phyloP scores from a whole-genome alignment of 805 yeast genomes.

The Pichia exigua region DNA sequence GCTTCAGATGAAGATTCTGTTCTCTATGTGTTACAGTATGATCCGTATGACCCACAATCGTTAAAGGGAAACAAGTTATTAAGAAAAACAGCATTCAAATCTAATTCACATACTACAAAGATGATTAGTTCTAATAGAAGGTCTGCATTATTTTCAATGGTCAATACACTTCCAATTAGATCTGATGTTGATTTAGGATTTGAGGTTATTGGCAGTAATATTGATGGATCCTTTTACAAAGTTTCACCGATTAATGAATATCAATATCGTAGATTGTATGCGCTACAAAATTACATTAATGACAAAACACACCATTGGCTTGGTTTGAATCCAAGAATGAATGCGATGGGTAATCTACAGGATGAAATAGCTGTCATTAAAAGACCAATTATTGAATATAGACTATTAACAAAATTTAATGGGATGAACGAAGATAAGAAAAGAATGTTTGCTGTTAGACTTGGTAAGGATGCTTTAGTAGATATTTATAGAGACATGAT shows the following conservation, averaged over 20 bases:
- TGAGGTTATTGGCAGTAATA: slow-evolving; percentile 63
- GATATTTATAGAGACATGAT: slow-evolving; percentile 63
- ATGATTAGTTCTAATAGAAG: slow-evolving; percentile 39
- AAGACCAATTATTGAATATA: slow-evolving; percentile 61
- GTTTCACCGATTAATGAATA: slow-evolving; percentile 71
- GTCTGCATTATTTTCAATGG: slow-evolving; percentile 24
- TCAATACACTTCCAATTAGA: slow-evolving; percentile 22
- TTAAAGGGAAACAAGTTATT: slow-evolving; percentile 70
- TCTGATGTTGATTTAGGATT: slow-evolving; percentile 30
- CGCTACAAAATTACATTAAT: slow-evolving; percentile 77
- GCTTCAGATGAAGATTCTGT: slow-evolving; percentile 61
- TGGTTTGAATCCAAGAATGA: slow-evolving; percentile 76
- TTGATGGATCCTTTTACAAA: slow-evolving; percentile 72
- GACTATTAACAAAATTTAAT: slow-evolving; percentile 45
- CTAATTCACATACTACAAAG: slow-evolving; percentile 53
- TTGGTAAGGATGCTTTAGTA: slow-evolving; percentile 47
- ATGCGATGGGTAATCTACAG: slow-evolving; percentile 39
- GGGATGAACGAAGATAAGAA: slow-evolving; percentile 52
- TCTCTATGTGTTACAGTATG: slow-evolving; percentile 72
- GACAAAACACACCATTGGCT: slow-evolving; percentile 68
- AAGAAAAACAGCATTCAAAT: slow-evolving; percentile 60
- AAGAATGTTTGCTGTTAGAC: slow-evolving; percentile 44
- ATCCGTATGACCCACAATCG: slow-evolving; percentile 86
- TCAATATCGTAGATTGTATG: slow-evolving; percentile 70
- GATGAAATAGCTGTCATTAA: slow-evolving; percentile 32